Percentiles rank a stretch among this genome's conserved stretches.
Conservation (phyloP, 768 basidiomycete genomes). For the Tricholomella constricta region DNA sequence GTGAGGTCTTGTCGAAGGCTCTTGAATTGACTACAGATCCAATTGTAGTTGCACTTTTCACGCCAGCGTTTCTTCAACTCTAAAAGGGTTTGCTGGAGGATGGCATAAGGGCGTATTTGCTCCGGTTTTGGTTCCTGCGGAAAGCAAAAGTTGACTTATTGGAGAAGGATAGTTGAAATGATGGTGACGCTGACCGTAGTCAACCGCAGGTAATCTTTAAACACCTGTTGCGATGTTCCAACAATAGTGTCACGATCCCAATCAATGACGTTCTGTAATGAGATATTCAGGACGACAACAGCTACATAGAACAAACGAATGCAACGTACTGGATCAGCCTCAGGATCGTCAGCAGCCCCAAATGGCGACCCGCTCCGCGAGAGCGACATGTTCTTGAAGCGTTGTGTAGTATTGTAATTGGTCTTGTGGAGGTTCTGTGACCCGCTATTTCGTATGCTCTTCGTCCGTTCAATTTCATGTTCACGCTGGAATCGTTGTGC, state of each 20-base stretch:
- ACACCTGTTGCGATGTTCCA: conserved; percentile 84
- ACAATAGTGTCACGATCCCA: conserved; percentile 98
- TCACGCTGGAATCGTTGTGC: conserved; percentile 91
- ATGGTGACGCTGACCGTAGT: conserved; percentile 65
- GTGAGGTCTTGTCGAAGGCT: conserved; percentile 96
- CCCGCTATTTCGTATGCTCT: conserved; percentile 45
- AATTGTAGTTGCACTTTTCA: conserved; percentile 72
- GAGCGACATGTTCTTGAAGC: conserved; percentile 48
- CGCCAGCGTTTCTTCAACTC: conserved; percentile 90
- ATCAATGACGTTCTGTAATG: conserved; percentile 85
- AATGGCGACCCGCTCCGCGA: conserved; percentile 54
- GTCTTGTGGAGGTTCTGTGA: conserved; percentile 41
- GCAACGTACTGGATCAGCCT: conserved; percentile 65
- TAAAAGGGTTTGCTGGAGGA: conserved; percentile 82
- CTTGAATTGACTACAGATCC: conserved; percentile 99
- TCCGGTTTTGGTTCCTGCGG: conserved; percentile 90
- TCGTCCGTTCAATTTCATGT: conserved; percentile 77
- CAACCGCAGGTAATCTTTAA: conserved; percentile 94
- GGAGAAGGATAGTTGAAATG: neutral
- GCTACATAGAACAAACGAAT: conserved; percentile 1
- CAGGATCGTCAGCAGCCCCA: conserved; percentile 63
- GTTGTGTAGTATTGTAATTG: conserved; percentile 53
- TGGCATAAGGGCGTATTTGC: conserved; percentile 84
- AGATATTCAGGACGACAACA: neutral
- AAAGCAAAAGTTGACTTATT: conserved; percentile 4